Evolutionary conservation across 164 flowering plant species (phyloP), one percentile per base, ranked within the genome.

Genomic region (Tinospora cordifolia): DNA sequence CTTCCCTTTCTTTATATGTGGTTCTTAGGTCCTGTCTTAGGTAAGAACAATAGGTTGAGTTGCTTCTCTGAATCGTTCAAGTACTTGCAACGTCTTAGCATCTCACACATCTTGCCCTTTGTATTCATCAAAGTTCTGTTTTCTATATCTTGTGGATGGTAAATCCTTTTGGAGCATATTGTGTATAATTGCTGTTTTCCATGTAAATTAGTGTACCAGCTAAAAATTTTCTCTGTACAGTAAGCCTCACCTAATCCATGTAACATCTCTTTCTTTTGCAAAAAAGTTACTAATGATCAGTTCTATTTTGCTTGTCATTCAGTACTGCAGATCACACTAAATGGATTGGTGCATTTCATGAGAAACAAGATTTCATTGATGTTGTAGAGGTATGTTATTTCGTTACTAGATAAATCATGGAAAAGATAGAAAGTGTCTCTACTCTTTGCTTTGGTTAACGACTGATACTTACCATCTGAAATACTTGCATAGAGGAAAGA

Each of bases 291-390:
- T 64, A 30, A 26, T 13, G 54, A 22, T 62, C 25, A 26, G 21
- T 47, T 17, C 6, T 41, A 3, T 41, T 44, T 44, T 69, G 14
- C 27, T 69, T 40, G 34, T 68, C 62, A 64, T 71, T 44, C 87
- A 94, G 98, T 81, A 92, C 90, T 79, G 92, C 99, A 7, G 98
- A 94, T 83, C 97, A 94, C 70, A 90, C 99, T 24, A 94, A 94
- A 78, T 94, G 99, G 99, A 75, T 94, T 17, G 99, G 98, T 41
- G 82, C 87, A 30, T 92, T 94, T 82, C 85, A 84, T 26, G 80
- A 72, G 64, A 94, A 90, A 58, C 98, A 94, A 65, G 97, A 94
- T 71, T 89, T 92, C 75, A 78, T 90, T 68, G 98, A 94, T 84
- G 98, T 90, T 66, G 91, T 94, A 2, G 99, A 94, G 99, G 98